These are phyloP conservation scores for Domatiomyces globalis DNA, from an alignment of 2,329 filamentous ascomycete genomes.

Conservation along the genomic window DNA sequence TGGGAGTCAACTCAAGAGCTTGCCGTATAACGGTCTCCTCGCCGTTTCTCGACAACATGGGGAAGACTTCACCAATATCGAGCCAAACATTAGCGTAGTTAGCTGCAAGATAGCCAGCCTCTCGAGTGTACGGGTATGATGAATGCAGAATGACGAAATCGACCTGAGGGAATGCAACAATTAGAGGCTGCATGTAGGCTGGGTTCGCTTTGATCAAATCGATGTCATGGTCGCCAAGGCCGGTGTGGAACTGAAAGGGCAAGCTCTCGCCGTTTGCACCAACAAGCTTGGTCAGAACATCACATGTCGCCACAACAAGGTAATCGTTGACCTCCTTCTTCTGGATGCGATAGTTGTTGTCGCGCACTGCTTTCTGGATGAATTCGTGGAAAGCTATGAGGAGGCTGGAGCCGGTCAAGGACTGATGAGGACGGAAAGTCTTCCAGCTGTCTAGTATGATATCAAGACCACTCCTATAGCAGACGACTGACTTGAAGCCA, in stretches of 20 bases:
- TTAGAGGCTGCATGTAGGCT: conserved; percentile 58
- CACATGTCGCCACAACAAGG: conserved; percentile 50
- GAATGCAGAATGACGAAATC: conserved; percentile 68
- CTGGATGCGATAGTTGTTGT: conserved; percentile 35
- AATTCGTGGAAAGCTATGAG: conserved; percentile 16
- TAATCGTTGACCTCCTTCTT: conserved; percentile 54
- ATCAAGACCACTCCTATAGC: conserved; percentile 61
- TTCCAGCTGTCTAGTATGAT: conserved; percentile 29
- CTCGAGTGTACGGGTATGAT: conserved; percentile 65
- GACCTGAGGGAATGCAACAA: conserved; percentile 52
- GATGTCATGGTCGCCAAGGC: conserved; percentile 68
- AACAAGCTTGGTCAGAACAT: conserved; percentile 37
- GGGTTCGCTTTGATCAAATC: conserved; percentile 56
- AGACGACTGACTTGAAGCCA: conserved; percentile 72
- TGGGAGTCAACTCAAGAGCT: conserved; percentile 60
- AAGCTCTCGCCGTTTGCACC: conserved; percentile 25
- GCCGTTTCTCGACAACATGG: conserved; percentile 60
- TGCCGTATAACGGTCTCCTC: conserved; percentile 58
- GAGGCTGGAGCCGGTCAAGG: conserved; percentile 13
- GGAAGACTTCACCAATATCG: conserved; percentile 73
- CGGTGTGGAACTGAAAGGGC: conserved; percentile 72
- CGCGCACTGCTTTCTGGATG: conserved; percentile 13
- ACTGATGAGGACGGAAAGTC: conserved; percentile 18
- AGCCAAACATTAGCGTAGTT: conserved; percentile 69
- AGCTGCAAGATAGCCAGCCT: conserved; percentile 63